phyloP scores from a whole-genome alignment of 2,329 filamentous ascomycete genomes.

The Coniochaeta hoffmannii region DNA sequence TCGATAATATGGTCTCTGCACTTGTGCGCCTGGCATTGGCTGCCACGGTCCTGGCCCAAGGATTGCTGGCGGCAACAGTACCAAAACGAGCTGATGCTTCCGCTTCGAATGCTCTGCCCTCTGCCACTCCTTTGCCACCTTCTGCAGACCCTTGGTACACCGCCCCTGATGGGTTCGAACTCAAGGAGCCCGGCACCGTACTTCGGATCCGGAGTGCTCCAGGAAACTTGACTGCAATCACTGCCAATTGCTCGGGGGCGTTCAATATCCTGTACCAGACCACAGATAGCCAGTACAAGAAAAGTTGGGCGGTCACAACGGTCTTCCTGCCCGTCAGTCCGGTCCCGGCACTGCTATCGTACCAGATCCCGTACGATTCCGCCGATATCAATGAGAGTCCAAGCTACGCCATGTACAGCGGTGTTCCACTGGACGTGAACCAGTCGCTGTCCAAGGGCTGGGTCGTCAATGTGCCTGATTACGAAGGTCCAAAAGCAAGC shows the following conservation, averaged over 20 bases:
- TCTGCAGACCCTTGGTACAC: slow-evolving; percentile 25
- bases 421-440: slow-evolving; percentile 18
- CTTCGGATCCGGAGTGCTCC: slow-evolving; percentile 20
- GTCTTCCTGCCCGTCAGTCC: slow-evolving; percentile 20
- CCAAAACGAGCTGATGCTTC: neutral
- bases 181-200: slow-evolving; percentile 18
- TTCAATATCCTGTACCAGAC: slow-evolving; percentile 32
- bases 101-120: neutral
- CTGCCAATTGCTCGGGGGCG: slow-evolving; percentile 13
- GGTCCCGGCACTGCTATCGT: slow-evolving; percentile 27
- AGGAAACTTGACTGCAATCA: slow-evolving; percentile 15
- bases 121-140: slow-evolving; percentile 13
- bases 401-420: slow-evolving; percentile 23
- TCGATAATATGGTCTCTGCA: neutral
- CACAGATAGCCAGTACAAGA: slow-evolving; percentile 22
- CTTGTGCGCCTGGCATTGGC: neutral
- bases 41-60: neutral
- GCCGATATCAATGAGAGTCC: slow-evolving; percentile 28
- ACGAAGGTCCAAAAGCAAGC: slow-evolving; percentile 34
- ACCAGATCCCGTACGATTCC: slow-evolving; percentile 32
- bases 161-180: slow-evolving; percentile 20
- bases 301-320: slow-evolving; percentile 31
- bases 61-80: neutral
- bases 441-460: slow-evolving; percentile 30
- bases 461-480: slow-evolving; percentile 38